Percentiles rank a stretch among this genome's conserved stretches.
These are phyloP conservation scores for Sphagnum tenellum DNA, from an alignment of 225 moss, liverwort and hornwort genomes.

Conservation along the genomic window DNA sequence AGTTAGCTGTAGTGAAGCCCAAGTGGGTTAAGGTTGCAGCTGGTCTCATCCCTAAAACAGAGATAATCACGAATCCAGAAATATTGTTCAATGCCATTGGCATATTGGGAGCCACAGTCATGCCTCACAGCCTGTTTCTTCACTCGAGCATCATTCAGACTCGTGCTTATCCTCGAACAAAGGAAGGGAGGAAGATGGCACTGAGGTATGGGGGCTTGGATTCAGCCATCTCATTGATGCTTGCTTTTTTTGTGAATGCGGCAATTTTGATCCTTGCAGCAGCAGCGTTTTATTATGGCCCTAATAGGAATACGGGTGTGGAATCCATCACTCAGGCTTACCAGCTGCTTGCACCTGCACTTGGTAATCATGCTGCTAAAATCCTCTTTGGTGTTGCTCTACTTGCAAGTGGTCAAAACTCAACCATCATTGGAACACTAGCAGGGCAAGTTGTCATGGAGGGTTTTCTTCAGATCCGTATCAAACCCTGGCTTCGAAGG, in stretches of 20 bases:
- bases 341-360: slow-evolving; percentile 59
- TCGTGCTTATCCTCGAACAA: slow-evolving; percentile 70
- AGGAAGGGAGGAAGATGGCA: slow-evolving; percentile 75
- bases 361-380: slow-evolving; percentile 54
- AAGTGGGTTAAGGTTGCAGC: slow-evolving; percentile 51
- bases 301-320: slow-evolving; percentile 25
- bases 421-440: slow-evolving; percentile 83
- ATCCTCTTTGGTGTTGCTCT: slow-evolving; percentile 74
- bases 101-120: slow-evolving; percentile 80
- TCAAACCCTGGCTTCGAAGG: slow-evolving; percentile 80
- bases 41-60: slow-evolving; percentile 44
- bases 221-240: slow-evolving; percentile 57
- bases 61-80: slow-evolving; percentile 39
- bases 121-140: slow-evolving; percentile 89
- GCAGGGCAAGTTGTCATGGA: slow-evolving; percentile 94
- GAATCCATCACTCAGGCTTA: slow-evolving; percentile 81
- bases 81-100: slow-evolving; percentile 73
- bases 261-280: slow-evolving; percentile 77
- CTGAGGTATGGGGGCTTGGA: slow-evolving; percentile 84
- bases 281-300: slow-evolving; percentile 73
- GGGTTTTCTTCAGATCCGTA: slow-evolving; percentile 64
- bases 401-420: slow-evolving; percentile 79
- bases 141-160: slow-evolving; percentile 96
- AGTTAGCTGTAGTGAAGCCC: slow-evolving; percentile 77
- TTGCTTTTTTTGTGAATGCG: slow-evolving; percentile 84